Percentiles rank a stretch among this genome's conserved stretches.
These are phyloP conservation scores for Uromyces viciae-fabae DNA, from an alignment of 1,284 basidiomycete genomes.

Conservation along the genomic window DNA sequence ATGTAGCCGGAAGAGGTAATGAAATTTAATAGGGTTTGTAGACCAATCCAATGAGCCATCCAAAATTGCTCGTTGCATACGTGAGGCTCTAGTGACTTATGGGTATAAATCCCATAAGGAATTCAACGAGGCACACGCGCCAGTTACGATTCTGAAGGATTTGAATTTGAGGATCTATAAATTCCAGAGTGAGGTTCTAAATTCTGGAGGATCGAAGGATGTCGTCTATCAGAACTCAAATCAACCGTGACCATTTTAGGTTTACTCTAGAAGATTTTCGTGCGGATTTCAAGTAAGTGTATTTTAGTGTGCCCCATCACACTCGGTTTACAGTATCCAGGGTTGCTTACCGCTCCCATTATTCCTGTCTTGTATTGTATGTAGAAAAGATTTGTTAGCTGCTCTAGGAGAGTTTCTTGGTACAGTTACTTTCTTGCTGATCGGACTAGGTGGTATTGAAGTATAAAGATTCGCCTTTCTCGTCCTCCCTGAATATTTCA, in stretches of 20 bases:
- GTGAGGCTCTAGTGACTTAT: too few relatives aligned
- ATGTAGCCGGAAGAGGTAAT: too few relatives aligned
- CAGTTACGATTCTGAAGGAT: too few relatives aligned
- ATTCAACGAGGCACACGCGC: too few relatives aligned
- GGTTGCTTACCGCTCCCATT: neutral
- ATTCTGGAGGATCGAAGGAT: neutral
- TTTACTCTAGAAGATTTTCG: slow-evolving; percentile 9
- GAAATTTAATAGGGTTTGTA: too few relatives aligned
- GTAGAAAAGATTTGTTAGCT: slow-evolving; percentile 38
- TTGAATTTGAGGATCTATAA: too few relatives aligned
- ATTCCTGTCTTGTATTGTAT: neutral
- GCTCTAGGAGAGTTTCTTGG: slow-evolving; percentile 42
- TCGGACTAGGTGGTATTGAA: slow-evolving; percentile 44
- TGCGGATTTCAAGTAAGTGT: slow-evolving; percentile 18
- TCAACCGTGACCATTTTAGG: slow-evolving; percentile 22
- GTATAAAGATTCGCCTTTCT: neutral
- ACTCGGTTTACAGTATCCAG: neutral
- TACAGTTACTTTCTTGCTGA: slow-evolving; percentile 32
- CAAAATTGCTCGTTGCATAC: too few relatives aligned
- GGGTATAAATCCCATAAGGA: too few relatives aligned
- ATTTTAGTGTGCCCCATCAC: neutral
- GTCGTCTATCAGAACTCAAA: slow-evolving; percentile 24
- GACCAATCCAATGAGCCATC: too few relatives aligned
- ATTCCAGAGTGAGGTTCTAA: neutral
- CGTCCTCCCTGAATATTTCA: neutral